Evolutionary conservation across 805 yeast species (phyloP), one percentile per base, ranked within the genome.

Genomic region (Hanseniaspora valbyensis): DNA sequence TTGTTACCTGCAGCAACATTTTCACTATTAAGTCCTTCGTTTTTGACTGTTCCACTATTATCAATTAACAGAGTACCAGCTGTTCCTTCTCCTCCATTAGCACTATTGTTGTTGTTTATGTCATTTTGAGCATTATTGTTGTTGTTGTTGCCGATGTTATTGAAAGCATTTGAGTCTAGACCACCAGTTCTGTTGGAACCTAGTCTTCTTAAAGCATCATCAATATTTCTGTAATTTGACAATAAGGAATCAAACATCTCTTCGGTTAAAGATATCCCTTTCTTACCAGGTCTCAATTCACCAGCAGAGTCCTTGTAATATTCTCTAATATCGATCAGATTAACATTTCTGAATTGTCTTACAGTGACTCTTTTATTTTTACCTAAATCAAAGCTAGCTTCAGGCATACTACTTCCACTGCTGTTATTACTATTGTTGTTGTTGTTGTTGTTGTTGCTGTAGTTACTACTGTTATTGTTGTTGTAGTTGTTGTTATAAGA

Each of bases 261-360:
- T 45, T 65, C 69, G 7, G 69, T 65, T 49, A 65, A 54, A 5
- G 68, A 64, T 7, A 65, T 65, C 18, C 69, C 81, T 65, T 89
- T 89, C 60, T 78, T 81, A 0, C 95, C 95, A 0, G 97, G 97
- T 53, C 73, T 73, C 68, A 73, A 70, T 54, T 78, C 81, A 5
- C 81, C 81, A 9, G 69, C 66, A n/a, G 70, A 67, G 44, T 78
- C 76, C 48, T 70, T 71, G 63, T 86, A 89, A 66, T 71, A 87
- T 62, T 89, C 96, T 53, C 97, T 74, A 49, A 89, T 83, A 59
- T 89, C 95, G 13, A 90, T 77, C 56, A 88, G 67, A 30, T 75
- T 75, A 51, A 69, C 67, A 46, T 80, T 79, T 50, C 83, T 80
- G 69, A 78, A 89, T 56, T 74, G 75, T 52, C 87, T 73, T 16